Evolutionary conservation across 768 basidiomycete species (phyloP), one percentile per base, ranked within the genome.

Genomic region (Phlegmacium glaucopus): DNA sequence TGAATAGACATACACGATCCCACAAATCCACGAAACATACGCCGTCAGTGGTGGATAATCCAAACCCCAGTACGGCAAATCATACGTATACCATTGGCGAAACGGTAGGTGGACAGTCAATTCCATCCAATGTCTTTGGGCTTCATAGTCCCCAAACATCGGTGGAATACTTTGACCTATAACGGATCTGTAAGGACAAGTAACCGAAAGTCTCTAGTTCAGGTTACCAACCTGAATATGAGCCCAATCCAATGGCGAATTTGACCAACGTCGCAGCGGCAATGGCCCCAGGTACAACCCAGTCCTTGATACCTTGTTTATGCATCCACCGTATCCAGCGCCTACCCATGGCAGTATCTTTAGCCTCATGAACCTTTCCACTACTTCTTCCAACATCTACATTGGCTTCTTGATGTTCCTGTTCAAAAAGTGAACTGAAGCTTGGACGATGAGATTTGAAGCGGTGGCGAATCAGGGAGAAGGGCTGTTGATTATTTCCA

Each of bases 61-160:
- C 42, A 97, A 74, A 0, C 91, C 91, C 94, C 94, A 97, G 59
- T 95, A 95, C 29, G 80, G 79, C 26, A 90, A 72, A 59, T 95
- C 90, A 63, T 93, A 90, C 1, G 69, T 82, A 65, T 97, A 97
- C 94, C 94, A 97, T 51, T 85, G 68, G 11, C 68, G 69, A 15
- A 80, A 57, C 0, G 93, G 89, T 1, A 92, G 70, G 60, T 94
- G 87, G 18, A 83, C 65, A 3, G 90, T 91, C 32, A 95, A 62
- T 57, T 94, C 93, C 89, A 95, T 90, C 93, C 93, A 95, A 66
- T 94, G 93, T 44, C 93, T 73, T 59, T 94, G 93, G 0, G 93
- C 93, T 63, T 95, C 93, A 56, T 90, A 95, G 66, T 95, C 93
- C 3, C 93, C 93, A 53, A 77, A 90, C 83, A 93, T 85, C 0